These are phyloP conservation scores for Eutrema heterophyllum DNA, from an alignment of 345 rosid species.

Conservation along the genomic window DNA sequence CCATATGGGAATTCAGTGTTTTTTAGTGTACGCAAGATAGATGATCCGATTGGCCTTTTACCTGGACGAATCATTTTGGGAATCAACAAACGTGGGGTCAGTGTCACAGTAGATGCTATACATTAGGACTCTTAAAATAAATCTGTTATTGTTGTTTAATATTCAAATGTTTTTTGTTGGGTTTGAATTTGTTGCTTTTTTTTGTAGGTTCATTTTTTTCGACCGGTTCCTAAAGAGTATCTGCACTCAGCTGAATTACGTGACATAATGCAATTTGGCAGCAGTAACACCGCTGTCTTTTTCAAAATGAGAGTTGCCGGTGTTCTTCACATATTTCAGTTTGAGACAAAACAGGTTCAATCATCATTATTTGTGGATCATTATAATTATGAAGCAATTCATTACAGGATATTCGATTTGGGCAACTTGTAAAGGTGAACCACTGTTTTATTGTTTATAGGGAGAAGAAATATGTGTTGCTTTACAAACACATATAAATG, in stretches of 20 bases:
- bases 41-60: conserved; percentile 96
- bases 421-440: conserved; percentile 1
- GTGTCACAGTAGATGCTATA: conserved; percentile 22
- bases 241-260: conserved; percentile 92
- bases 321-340: conserved; percentile 94
- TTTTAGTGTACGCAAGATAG: conserved; percentile 90
- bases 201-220: conserved; percentile 85
- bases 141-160: background rate
- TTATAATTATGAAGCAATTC: background rate
- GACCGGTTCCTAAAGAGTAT: conserved; percentile 97
- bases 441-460: conserved; percentile 35
- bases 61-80: conserved; percentile 93
- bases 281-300: conserved; percentile 96
- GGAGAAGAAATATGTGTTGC: conserved; percentile 99
- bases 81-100: conserved; percentile 95
- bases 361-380: background rate
- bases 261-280: conserved; percentile 99
- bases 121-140: background rate
- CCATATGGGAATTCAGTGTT: conserved; percentile 96
- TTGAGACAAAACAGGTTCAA: conserved; percentile 94
- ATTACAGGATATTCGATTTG: background rate
- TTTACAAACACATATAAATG: conserved; percentile 97
- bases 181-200: conserved; percentile 17
- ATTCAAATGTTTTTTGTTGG: background rate
- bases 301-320: conserved; percentile 99